Base-by-base conservation (phyloP, 2,329 filamentous ascomycete species). In the Cladophialophora immunda region DNA sequence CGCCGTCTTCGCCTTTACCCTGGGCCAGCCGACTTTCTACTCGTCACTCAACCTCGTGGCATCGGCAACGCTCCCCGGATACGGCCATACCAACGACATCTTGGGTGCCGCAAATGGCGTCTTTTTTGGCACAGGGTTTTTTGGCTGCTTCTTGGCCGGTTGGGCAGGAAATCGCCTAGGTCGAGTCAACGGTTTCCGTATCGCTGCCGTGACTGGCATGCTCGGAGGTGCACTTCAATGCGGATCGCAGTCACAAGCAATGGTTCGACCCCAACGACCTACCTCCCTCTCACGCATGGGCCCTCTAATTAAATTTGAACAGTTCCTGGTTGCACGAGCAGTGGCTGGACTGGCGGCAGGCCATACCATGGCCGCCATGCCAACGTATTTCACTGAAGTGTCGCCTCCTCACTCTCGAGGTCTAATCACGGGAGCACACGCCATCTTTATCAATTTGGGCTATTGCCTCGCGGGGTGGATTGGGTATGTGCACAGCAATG, bases 1-100 rank as follows among this genome's bases (percentile, higher is more conserved):
- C 52, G 73, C 75, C 17, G 72, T 77, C 56, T 81, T 83, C 45
- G 76, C 77, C 11, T 79, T 79, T 5, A 82, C 80, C 1, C 76
- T 83, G 53, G 81, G 81, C 1, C 80, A 83, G 63, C 80, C 81
- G 5, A 78, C 74, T 29, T 82, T 82, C 73, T 82, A 81, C 71
- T 73, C 71, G 2, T 79, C 78, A 70, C 77, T 82, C 62, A 69
- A 78, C 29, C 74, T 83, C 9, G 62, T 29, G 11, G 77, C 78
- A 3, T 57, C 75, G 3, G 72, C 75, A 62, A 77, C 75, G 11
- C 71, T 77, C 54, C 76, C 79, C 1, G 79, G 78, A 22, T 82
- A 82, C 67, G 69, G 69, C 0, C 76, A 78, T 60, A 81, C 80
- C 0, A 76, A 78, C 3, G 78, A 78, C 65, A 75, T 81, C 25